Evolutionary conservation across 140 eudicot species (phyloP), one percentile per base, ranked within the genome.

Genomic region (Senecio squalidus): DNA sequence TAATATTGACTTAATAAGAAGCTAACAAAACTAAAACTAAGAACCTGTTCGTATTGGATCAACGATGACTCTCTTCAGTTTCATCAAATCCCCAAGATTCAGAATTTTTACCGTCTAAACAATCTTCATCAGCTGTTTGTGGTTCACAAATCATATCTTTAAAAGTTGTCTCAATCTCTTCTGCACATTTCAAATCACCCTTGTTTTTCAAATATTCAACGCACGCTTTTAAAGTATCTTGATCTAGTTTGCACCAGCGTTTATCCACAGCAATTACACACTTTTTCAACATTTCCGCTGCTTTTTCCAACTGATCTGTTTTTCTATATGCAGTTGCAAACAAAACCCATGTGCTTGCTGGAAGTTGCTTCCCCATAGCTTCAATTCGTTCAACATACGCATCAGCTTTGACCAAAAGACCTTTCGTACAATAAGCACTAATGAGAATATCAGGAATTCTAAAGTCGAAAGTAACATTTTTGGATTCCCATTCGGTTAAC

Each of bases 401-500:
- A 73, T 78, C 84, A 26, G 94, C 96, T 76, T 81, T 76, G 50
- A 31, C 81, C 44, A 81, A 47, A 30, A 13, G 52, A 53, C 81
- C 85, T 39, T 67, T 59, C 30, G 52, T 34, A 56, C 80, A 73
- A 39, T 78, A 84, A 41, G 60, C 68, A 14, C 36, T 63, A 39
- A 84, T 68, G 65, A 84, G 27, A 62, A 39, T 58, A 59, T 80
- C 74, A 39, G 90, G 87, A 9, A 84, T 65, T 27, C 84, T 69
- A 23, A 84, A 70, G 64, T 84, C 91, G 50, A 55, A 78, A n/a
- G 67, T 30, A 26, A 76, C 60, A 4, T 66, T 66, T 24, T 74
- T 54, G 0, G 63, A 44, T 70, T 81, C 84, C 96, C 90, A 84
- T 55, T 84, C 94, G 22, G 61, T 62, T 29, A 84, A 58, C 5